Evolutionary conservation across 2,329 filamentous ascomycete genomes (phyloP), one percentile per base, ranked within the genome.

Genomic region (Verticillium dahliae): DNA sequence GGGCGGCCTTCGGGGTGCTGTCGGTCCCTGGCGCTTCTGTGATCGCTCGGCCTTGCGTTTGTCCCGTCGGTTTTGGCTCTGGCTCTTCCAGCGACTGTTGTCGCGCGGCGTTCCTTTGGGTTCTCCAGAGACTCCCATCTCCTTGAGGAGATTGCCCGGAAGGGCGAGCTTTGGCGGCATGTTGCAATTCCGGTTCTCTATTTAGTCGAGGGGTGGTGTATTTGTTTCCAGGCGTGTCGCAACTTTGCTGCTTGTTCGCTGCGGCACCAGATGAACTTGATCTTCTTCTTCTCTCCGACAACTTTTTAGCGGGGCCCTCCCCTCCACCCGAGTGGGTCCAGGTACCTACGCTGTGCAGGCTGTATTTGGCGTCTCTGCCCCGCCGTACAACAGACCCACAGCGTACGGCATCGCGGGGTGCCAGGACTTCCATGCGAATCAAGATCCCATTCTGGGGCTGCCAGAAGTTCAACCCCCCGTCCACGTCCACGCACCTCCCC

Each of bases 21-120:
- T 52, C n/a, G 45, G 45, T 13, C 45, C 45, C 15, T 58, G 58
- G 6, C 45, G 27, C 22, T 86, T 90, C 67, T 85, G 79, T 27
- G 79, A 76, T 60, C 90, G 81, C 67, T 90, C 85, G 15, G 82
- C 82, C 70, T 88, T 91, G 61, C 90, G 83, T 62, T 84, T 81
- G 60, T 90, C 86, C 76, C 90, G 90, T 66, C 88, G 81, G 52
- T 65, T 62, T n/a, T 61, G 62, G 3, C 57, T 62, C 33, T 65
- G 64, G 27, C 60, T 64, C 41, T 62, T 64, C 64, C 64, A 65
- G 31, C 63, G 60, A 27, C 60, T 56, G 14, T 58, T 64, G 52
- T 35, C 58, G 22, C 58, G 34, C 11, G 62, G 59, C 41, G 55
- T 62, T 39, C 61, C 7, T 27, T 22, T 56, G 9, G 58, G 59